phyloP scores from a whole-genome alignment of 305 asterid species.

The Solanum chacoense region DNA sequence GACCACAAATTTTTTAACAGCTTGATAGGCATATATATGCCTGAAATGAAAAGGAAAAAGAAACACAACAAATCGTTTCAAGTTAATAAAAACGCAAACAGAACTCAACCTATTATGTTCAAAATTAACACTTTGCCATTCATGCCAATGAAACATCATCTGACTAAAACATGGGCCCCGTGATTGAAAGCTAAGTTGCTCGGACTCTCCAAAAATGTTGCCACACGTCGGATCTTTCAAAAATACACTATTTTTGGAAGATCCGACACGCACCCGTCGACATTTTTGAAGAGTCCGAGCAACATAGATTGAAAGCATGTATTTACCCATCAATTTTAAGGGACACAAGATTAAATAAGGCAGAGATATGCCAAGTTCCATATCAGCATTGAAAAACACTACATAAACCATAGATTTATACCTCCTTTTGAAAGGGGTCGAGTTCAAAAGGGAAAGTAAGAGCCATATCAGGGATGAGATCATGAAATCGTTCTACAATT shows the following conservation, averaged over 20 bases:
- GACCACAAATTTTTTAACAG: background rate
- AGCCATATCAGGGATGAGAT: conserved; percentile 95
- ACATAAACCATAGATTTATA: conserved; percentile 16
- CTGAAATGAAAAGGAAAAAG: background rate
- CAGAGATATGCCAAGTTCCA: background rate
- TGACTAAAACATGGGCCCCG: background rate
- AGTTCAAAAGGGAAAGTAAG: conserved; percentile 87
- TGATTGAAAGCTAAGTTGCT: background rate
- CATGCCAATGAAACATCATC: background rate
- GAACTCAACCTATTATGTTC: background rate
- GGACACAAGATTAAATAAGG: background rate
- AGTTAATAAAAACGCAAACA: background rate
- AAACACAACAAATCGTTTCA: background rate
- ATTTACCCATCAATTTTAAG: background rate
- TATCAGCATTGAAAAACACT: background rate
- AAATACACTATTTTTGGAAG: background rate
- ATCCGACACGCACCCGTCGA: background rate
- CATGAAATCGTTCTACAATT: conserved; percentile 60
- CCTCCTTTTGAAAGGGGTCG: conserved; percentile 97
- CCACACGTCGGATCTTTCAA: background rate
- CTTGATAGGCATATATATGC: background rate
- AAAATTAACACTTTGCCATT: background rate
- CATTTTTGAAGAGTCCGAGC: background rate
- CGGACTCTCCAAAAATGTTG: background rate
- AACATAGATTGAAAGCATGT: background rate